Evolutionary conservation across 768 basidiomycete species (phyloP), one percentile per base, ranked within the genome.

Genomic region (Rhodosporidiobolus sp.): DNA sequence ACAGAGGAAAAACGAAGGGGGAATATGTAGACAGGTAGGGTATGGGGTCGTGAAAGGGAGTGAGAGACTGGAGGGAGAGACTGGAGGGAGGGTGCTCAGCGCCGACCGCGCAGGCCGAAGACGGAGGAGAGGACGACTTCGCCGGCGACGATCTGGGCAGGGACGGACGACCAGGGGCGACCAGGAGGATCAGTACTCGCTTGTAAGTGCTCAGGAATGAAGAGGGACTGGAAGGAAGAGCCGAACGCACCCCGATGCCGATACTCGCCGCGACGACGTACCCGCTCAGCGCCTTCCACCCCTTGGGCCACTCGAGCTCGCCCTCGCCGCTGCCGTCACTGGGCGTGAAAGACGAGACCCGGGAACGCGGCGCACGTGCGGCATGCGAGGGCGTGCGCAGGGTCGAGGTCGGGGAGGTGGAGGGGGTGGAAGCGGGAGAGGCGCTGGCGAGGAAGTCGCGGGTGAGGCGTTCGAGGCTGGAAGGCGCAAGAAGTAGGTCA

Each of bases 131-230:
- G 53, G 28, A 74, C 68, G 22, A 74, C 73, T 32, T 74, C 73
- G 26, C 73, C 73, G 4, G 73, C 73, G 34, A 74, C 69, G 34
- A 74, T 74, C 73, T 74, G 71, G 8, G 16, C 55, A 56, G 34
- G 19, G n/a, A 17, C 5, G 30, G 34, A 56, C 8, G 17, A 8
- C 17, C 46, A 48, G 1, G 1, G 14, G 16, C 7, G 19, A 24
- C 30, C 30, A 49, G 11, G 19, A 34, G 22, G 6, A 45, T 10
- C 19, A 38, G 3, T 3, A 1, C 8, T 6, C 8, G 4, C 50
- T 32, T 46, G n/a, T n/a, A n/a, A n/a, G n/a, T 17, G 7, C 43
- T 14, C 32, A 16, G 6, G 52, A 14, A 9, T 1, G 35, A 32
- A 20, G 20, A 8, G 7, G 5, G 45, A 49, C 30, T 34, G 30